Evolutionary conservation across 768 basidiomycete genomes (phyloP), one percentile per base, ranked within the genome.

Genomic region (Leccinellum rugosiceps): DNA sequence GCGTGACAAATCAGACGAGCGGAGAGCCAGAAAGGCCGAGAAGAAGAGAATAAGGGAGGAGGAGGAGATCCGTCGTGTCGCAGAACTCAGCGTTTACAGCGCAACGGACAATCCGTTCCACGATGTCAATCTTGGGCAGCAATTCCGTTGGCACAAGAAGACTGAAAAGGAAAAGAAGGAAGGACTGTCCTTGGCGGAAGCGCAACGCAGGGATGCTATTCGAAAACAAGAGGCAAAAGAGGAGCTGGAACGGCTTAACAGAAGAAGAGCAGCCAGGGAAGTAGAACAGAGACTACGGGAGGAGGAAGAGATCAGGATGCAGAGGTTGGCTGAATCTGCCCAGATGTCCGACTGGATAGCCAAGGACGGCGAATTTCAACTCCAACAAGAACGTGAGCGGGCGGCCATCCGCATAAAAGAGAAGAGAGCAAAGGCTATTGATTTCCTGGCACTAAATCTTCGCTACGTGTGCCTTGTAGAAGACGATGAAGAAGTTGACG

Each of bases 131-230:
- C 87, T 98, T 31, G 89, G 87, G 21, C 92, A 98, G 69, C 93
- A 95, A 71, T 99, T 99, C 74, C 86, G 90, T 57, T 99, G 97
- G 97, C 92, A 94, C 76, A 99, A 99, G 80, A 99, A 99, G 78
- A 83, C 86, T 26, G 97, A 99, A 72, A 93, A 94, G 77, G 97
- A 99, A 71, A 83, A 85, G 66, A 98, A 96, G 75, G 76, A 84
- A 58, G 97, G 97, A 2, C 67, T 98, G 50, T 83, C 86, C 1
- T 66, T 85, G 1, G 86, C 85, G 0, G 97, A 99, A 67, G 79
- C 89, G 1, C 87, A 90, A 59, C 79, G 80, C 61, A 83, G 83
- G 63, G 97, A 99, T 75, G 85, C 86, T 1, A 70, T 92, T 25
- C 76, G 95, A 56, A 80, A 87, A 38, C 85, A 89, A 64, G 97